These are phyloP conservation scores for Trichoderma afroharzianum DNA, from an alignment of 2,329 filamentous ascomycete genomes.

Conservation along the genomic window DNA sequence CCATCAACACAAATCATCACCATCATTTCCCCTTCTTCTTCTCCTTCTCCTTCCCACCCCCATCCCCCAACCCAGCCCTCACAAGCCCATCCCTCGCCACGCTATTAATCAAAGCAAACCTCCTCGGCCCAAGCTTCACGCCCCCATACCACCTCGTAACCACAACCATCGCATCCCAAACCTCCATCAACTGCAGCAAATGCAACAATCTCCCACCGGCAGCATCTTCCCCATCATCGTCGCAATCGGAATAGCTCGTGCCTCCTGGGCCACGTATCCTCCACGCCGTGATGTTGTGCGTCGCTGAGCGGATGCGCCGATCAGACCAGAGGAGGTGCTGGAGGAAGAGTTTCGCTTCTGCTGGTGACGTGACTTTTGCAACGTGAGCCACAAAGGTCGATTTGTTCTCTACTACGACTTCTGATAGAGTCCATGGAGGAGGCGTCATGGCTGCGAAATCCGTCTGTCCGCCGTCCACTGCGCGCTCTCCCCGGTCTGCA, in stretches of 20 bases:
- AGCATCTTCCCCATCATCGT: constrained; percentile 94
- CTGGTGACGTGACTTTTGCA: constrained; percentile 64
- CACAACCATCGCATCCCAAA: constrained; percentile 90
- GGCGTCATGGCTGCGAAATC: constrained; percentile 29
- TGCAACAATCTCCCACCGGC: constrained; percentile 82
- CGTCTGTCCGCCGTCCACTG: constrained; percentile 17
- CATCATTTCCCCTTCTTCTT: background rate
- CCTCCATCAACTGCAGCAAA: constrained; percentile 89
- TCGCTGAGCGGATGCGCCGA: constrained; percentile 78
- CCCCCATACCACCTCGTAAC: constrained; percentile 96
- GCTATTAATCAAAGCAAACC: constrained; percentile 87
- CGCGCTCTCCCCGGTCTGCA: constrained; percentile 18
- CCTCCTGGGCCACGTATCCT: constrained; percentile 62
- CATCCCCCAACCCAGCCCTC: constrained; percentile 60
- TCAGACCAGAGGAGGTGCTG: constrained; percentile 76
- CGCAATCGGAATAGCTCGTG: constrained; percentile 74
- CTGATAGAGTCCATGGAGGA: constrained; percentile 69
- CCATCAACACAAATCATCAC: background rate
- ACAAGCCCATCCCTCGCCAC: constrained; percentile 82
- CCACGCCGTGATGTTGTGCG: constrained; percentile 96
- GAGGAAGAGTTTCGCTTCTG: constrained; percentile 68
- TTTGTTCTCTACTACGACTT: constrained; percentile 73
- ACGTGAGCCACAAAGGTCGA: constrained; percentile 83
- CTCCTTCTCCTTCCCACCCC: background rate
- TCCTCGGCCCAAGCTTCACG: constrained; percentile 78